Base-by-base conservation (phyloP, 345 rosid genomes). In the Eucalyptus caleyi region DNA sequence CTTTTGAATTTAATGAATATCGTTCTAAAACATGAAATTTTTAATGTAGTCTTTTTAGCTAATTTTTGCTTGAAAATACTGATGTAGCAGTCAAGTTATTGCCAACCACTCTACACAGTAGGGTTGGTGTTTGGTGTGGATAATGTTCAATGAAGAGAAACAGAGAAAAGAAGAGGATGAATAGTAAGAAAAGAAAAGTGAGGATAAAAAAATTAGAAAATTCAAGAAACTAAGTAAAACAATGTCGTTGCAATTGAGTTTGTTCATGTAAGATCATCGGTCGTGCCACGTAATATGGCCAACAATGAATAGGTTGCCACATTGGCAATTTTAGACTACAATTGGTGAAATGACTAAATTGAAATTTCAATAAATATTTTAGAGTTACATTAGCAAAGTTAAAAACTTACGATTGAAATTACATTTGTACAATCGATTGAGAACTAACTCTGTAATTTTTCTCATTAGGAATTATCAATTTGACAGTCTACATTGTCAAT, bases 241-340 rank as follows among this genome's bases (percentile, higher is more conserved):
- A n/a, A 65, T 16, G 19, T n/a, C 1, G 1, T n/a, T n/a, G 37
- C 37, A 65, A 62, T 30, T 62, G 16, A 62, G 18, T 62, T 62
- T 62, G 16, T 62, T 30, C 34, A 62, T 13, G 18, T 62, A 11
- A 62, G 34, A 62, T 62, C 9, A 30, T 27, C 2, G 2, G 32
- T 60, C 2, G 1, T 0, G 2, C 16, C 69, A 62, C 2, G 0
- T 62, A 13, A 62, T 1, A 27, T 14, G 8, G n/a, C 9, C 16
- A 62, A 6, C 16, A 30, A 13, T 62, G 34, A 6, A 62, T 62
- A 27, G 16, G 8, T 62, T 14, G 32, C 18, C 18, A 62, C 69
- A 14, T 62, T 30, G 32, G 18, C 69, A 62, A 62, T 62, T 62
- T 62, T 62, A 62, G 34, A 30, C 8, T 27, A 62, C 34, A 62